Conservation (phyloP, 495 filamentous ascomycete genomes). For the Penicillium angulare region DNA sequence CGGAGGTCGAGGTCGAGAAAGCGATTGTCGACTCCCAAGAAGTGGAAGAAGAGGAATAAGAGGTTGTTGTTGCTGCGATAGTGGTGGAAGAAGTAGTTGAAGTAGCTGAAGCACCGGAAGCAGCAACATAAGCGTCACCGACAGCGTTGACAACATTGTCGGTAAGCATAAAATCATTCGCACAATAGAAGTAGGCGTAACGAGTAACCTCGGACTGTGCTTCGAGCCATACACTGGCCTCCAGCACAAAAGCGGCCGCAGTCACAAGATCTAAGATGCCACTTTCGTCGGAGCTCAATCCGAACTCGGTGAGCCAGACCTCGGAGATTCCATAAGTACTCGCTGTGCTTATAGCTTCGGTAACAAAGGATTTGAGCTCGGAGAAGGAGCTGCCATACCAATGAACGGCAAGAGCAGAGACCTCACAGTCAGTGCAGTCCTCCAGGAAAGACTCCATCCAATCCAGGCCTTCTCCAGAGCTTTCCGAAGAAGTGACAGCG, state of each 20-base stretch:
- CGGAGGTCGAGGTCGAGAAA: neutral
- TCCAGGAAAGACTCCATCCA: conserved; percentile 55
- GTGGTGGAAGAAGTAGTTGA: neutral
- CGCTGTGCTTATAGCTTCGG: conserved; percentile 38
- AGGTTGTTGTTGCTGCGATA: too few relatives aligned
- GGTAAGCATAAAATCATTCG: conserved; percentile 7
- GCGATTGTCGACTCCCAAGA: too few relatives aligned
- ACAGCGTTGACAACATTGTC: conserved; percentile 5
- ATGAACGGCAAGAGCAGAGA: conserved; percentile 59
- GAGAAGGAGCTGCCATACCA: conserved; percentile 49
- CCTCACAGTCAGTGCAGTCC: conserved; percentile 51
- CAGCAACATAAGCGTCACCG: conserved; percentile 7
- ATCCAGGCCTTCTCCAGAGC: conserved; percentile 59
- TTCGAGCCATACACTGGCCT: conserved; percentile 60
- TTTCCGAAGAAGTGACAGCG: conserved; percentile 67
- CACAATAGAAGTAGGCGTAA: conserved; percentile 61
- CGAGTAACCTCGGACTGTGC: conserved; percentile 54
- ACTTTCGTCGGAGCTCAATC: conserved; percentile 1
- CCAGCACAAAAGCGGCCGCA: conserved; percentile 48
- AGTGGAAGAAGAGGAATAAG: too few relatives aligned
- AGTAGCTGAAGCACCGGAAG: neutral
- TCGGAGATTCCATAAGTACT: conserved; percentile 41
- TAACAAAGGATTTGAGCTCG: conserved; percentile 53
- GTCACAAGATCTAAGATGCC: conserved; percentile 38
- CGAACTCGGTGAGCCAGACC: conserved; percentile 73